Base-by-base conservation (phyloP, 2,329 filamentous ascomycete species). In the Phaeosphaeriaceae sp. region DNA sequence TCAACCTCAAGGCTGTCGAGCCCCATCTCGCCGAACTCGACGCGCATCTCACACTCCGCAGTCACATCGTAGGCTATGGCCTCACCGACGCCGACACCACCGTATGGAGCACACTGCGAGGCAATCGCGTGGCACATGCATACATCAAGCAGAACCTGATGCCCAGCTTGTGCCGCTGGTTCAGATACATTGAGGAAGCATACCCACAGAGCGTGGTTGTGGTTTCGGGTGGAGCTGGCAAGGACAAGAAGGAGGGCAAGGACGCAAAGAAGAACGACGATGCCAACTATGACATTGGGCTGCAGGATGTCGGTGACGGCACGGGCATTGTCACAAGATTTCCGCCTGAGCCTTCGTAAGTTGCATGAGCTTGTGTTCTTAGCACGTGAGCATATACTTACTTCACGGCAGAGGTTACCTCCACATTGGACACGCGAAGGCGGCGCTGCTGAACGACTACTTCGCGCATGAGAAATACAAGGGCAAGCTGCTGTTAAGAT, bases 341-440 rank as follows among this genome's bases (percentile, higher is more conserved):
- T 81, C 89, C 94, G 17, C 94, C 94, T 3, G 94, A 97, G 88
- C 94, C 94, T 64, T 97, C 93, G 84, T 91, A 78, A 79, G 87
- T 82, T 6, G 44, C 17, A 28, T n/a, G 43, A 2, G 17, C 47
- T 19, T 30, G n/a, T 42, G 13, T n/a, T 52, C 13, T 15, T 35
- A 4, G 43, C 42, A 22, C 8, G 30, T 21, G 22, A 19, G 7
- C 43, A 32, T 69, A 59, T 24, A 30, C 54, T 64, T 26, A 75
- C 50, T 21, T 24, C 10, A 9, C 44, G 9, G 15, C 66, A 78
- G 74, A 65, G 93, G 93, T 61, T 97, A 97, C 77, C 88, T 97
- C 47, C 94, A 97, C 81, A 97, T 97, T 65, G 94, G 94, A 54
- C 94, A 98, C 82, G 93, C 93, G 68, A 98, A 98, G 82, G 93